Conservation (phyloP, 108 stramenopile genomes). For the Tribonema minus region DNA sequence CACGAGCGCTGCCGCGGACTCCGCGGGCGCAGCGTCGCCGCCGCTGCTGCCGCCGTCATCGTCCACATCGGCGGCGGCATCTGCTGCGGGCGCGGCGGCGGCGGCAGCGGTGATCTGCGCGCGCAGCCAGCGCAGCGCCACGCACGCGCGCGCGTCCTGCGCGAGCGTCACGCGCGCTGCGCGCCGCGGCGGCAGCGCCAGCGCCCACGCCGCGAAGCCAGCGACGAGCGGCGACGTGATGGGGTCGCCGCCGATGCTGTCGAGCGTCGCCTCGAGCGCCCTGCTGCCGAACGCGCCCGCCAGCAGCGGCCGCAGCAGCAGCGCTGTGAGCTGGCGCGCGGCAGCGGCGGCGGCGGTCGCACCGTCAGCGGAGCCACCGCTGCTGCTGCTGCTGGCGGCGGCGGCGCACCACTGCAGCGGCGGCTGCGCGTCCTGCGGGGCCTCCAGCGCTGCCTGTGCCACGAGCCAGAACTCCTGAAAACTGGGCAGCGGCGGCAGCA, state of each 20-base stretch:
- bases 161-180: constrained; percentile 11
- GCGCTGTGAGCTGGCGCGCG: constrained; percentile 3
- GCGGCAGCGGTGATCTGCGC: background rate
- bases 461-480: no score
- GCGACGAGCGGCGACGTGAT: background rate
- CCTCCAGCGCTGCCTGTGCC: no score
- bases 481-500: no score
- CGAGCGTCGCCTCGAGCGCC: constrained; percentile 1
- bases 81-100: background rate
- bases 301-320: constrained; percentile 22
- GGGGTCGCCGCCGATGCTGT: background rate
- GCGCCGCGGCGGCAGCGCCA: background rate
- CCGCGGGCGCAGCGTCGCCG: background rate
- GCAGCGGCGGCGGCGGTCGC: background rate
- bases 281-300: constrained; percentile 12
- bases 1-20: background rate
- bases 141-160: constrained; percentile 17
- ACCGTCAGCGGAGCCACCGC: background rate
- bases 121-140: constrained; percentile 17
- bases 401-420: no score
- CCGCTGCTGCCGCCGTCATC: background rate
- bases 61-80: background rate
- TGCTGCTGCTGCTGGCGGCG: no score
- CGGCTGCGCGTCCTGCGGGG: no score
- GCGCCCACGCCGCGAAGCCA: constrained; percentile 15